Evolutionary conservation across 2,329 filamentous ascomycete species (phyloP).

Genomic region (Xylaria sp.): DNA sequence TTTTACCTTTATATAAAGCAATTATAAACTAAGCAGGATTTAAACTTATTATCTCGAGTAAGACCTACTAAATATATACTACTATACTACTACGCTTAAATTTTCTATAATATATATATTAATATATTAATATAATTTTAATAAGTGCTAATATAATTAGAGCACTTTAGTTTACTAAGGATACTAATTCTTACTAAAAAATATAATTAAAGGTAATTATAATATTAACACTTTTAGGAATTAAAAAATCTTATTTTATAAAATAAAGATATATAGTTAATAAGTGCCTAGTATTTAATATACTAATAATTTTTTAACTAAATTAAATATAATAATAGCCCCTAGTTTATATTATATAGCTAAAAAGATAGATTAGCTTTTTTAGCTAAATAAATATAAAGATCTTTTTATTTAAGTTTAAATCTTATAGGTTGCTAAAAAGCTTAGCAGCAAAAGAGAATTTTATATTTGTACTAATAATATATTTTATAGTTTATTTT

Average conservation of each 20-base stretch:
- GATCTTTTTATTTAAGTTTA: slow-evolving; percentile 51
- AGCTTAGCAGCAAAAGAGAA: slow-evolving; percentile 65
- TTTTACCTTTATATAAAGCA: too few relatives aligned
- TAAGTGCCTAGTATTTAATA: slow-evolving; percentile 25
- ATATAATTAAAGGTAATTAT: slow-evolving; percentile 61
- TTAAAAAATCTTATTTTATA: slow-evolving; percentile 46
- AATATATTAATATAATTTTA: slow-evolving; percentile 59
- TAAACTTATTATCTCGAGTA: too few relatives aligned
- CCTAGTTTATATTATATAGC: slow-evolving; percentile 52
- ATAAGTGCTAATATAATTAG: slow-evolving; percentile 57
- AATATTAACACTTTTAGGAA: slow-evolving; percentile 52
- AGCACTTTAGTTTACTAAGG: slow-evolving; percentile 33
- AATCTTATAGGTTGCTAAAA: slow-evolving; percentile 50
- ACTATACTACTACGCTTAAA: too few relatives aligned
- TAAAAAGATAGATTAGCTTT: slow-evolving; percentile 57
- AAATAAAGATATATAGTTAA: slow-evolving; percentile 51
- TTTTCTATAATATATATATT: slow-evolving; percentile 51
- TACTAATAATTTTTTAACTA: slow-evolving; percentile 30
- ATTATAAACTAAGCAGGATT: too few relatives aligned
- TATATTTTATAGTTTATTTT: slow-evolving; percentile 56
- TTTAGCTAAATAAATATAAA: slow-evolving; percentile 60
- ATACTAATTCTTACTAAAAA: slow-evolving; percentile 46
- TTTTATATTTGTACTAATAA: slow-evolving; percentile 63
- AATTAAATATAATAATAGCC: slow-evolving; percentile 41
- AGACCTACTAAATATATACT: too few relatives aligned